Percentiles rank a stretch among this genome's conserved stretches.
These are phyloP conservation scores for Trypanosoma congolense DNA, from an alignment of 208 protist species.

Conservation along the genomic window DNA sequence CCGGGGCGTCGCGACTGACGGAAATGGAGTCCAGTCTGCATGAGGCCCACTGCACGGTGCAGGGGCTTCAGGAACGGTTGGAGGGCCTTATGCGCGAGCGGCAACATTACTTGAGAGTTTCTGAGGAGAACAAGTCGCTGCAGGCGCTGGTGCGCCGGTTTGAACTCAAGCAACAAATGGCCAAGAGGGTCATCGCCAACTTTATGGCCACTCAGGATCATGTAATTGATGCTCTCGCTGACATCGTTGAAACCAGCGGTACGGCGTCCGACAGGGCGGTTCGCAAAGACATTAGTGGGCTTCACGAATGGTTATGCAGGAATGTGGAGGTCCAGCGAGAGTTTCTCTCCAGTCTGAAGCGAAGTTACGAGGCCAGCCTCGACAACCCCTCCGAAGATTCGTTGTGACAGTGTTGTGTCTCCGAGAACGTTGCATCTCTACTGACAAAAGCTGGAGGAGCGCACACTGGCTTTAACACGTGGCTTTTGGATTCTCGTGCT, in stretches of 20 bases:
- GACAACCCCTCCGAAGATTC: background rate
- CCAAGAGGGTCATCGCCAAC: conserved; percentile 19
- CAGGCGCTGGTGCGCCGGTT: conserved; percentile 10
- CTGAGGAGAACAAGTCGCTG: conserved; percentile 13
- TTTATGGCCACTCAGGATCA: conserved; percentile 33
- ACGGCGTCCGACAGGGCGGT: background rate
- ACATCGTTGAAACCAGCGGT: conserved; percentile 9
- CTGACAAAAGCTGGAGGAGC: too few species aligned
- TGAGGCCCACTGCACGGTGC: conserved; percentile 26
- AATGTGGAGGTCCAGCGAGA: conserved; percentile 12
- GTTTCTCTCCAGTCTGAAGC: conserved; percentile 11
- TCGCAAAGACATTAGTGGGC: background rate
- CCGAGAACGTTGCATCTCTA: too few species aligned
- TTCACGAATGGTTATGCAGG: conserved; percentile 17
- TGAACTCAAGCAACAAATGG: conserved; percentile 26
- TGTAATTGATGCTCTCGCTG: conserved; percentile 21
- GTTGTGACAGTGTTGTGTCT: background rate
- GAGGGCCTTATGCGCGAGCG: conserved; percentile 21
- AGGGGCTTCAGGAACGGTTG: conserved; percentile 17
- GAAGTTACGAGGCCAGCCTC: conserved; percentile 4
- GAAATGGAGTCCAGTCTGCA: conserved; percentile 54
- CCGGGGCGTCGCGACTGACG: conserved; percentile 40
- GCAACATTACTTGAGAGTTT: conserved; percentile 3
- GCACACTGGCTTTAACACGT: too few species aligned
- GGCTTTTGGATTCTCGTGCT: too few species aligned